phyloP scores from a whole-genome alignment of 306 rosid species.

The Canavalia ensiformis region DNA sequence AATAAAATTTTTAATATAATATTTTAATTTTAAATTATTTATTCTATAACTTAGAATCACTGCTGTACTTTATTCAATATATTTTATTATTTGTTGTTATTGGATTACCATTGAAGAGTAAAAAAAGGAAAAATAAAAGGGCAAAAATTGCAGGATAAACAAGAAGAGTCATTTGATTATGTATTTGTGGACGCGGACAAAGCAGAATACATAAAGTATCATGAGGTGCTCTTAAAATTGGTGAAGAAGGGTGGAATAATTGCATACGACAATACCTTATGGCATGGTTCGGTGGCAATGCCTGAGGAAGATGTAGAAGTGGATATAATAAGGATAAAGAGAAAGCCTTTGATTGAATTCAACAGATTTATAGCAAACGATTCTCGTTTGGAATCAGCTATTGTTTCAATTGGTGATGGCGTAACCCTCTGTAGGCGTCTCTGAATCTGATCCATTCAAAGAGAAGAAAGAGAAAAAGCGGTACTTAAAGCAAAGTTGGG shows the following conservation, averaged over 20 bases:
- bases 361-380: slow-evolving; percentile 56
- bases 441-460: slow-evolving; percentile 20
- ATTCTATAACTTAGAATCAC: not conserved
- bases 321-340: not conserved
- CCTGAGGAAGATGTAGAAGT: slow-evolving; percentile 40
- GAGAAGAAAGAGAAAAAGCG: too few relatives aligned
- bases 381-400: slow-evolving; percentile 54
- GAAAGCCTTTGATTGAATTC: slow-evolving; percentile 40
- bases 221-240: slow-evolving; percentile 59
- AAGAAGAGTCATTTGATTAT: slow-evolving; percentile 65
- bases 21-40: too few relatives aligned
- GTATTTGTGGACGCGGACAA: slow-evolving; percentile 73
- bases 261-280: slow-evolving; percentile 71
- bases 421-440: slow-evolving; percentile 61
- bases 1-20: too few relatives aligned
- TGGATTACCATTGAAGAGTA: not conserved
- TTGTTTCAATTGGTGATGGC: slow-evolving; percentile 62
- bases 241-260: slow-evolving; percentile 66
- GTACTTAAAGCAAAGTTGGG: too few relatives aligned
- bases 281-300: slow-evolving; percentile 63
- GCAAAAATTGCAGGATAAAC: slow-evolving; percentile 35
- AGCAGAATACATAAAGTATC: slow-evolving; percentile 55
- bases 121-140: too few relatives aligned
- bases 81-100: not conserved
- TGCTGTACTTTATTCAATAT: not conserved